Base-by-base conservation (phyloP, 352 stramenopile genomes). In the Thalassiosira livingstoniorum region DNA sequence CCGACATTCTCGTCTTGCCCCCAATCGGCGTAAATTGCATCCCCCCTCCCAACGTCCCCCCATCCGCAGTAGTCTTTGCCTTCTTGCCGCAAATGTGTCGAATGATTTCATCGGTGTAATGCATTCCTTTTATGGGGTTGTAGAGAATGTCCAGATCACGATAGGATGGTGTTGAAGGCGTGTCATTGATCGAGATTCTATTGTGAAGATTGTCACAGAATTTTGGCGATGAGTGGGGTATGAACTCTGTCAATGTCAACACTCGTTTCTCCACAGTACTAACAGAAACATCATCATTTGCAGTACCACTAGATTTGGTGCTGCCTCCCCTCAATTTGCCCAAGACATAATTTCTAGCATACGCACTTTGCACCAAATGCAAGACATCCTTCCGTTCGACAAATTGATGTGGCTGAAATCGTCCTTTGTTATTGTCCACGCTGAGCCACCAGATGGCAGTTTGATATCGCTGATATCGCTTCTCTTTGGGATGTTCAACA, bases 81-180 rank as follows among this genome's bases (percentile, higher is more conserved):
- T 64, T 77, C 65, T 81, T 87, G 29, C 27, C 67, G 32, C 54
- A 37, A n/a, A 65, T 43, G 5, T 72, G 27, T 31, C 73, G 65
- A 29, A 85, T 78, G 53, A 89, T 86, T 71, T 79, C 77, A 76
- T 89, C 74, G 4, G 82, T 89, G 18, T 77, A 89, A 54, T 89
- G 78, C 39, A 89, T 82, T 15, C 82, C 82, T 51, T 89, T 89
- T 23, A 69, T 37, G 13, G 82, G 82, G 62, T 89, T 89, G 57
- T 83, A 89, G 0, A 86, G 32, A 29, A 89, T 68, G 42, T 83
- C 78, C n/a, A 83, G 63, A 47, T 67, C 37, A 54, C 71, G 42
- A 43, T n/a, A 34, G 7, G 1, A 31, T 31, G 63, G n/a, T n/a
- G n/a, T n/a, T n/a, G n/a, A n/a, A n/a, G n/a, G n/a, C n/a, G n/a